Base-by-base conservation (phyloP, 352 stramenopile species). In the Phytophthora boehmeriae region DNA sequence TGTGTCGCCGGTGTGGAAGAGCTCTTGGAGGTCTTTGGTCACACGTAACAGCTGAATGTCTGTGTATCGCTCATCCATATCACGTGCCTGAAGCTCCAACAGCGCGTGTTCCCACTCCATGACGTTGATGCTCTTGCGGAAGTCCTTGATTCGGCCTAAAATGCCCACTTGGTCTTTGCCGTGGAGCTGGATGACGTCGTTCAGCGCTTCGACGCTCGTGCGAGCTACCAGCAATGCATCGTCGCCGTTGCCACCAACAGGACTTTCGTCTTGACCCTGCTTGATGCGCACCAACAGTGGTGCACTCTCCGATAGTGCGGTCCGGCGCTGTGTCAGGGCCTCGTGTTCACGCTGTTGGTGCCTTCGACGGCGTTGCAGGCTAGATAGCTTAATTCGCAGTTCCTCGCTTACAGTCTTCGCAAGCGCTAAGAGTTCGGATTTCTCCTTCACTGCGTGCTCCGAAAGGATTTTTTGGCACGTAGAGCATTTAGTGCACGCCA, bases 121-220 rank as follows among this genome's bases (percentile, higher is more conserved):
- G 54, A 95, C 84, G 70, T 97, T 97, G 70, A 98, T 97, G 62
- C 80, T 96, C 63, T 98, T 97, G 34, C 90, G 85, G 47, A 98
- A 98, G 54, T 98, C 89, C 67, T 96, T 95, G 71, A 97, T 97
- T 53, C 89, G 89, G 38, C 73, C 75, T 13, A 98, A 70, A 16
- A 96, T 76, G 10, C 73, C 68, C 0, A 97, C 91, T 50, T 97
- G 91, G 50, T 97, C 89, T 44, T 87, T 89, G 17, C 91, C 89
- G 20, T 97, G 82, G 13, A 88, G 68, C 39, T 85, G 73, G 39
- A 98, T 96, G 46, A 91, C 84, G 28, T 88, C 83, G 68, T 98
- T 98, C 19, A 96, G 76, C 10, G 71, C 65, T 63, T 97, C 89
- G 11, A 98, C 88, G 23, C 85, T 84, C 4, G 71, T 64, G 28